These are phyloP conservation scores for Hymenoscyphus repandus DNA, from an alignment of 2,329 filamentous ascomycete species.

Conservation along the genomic window DNA sequence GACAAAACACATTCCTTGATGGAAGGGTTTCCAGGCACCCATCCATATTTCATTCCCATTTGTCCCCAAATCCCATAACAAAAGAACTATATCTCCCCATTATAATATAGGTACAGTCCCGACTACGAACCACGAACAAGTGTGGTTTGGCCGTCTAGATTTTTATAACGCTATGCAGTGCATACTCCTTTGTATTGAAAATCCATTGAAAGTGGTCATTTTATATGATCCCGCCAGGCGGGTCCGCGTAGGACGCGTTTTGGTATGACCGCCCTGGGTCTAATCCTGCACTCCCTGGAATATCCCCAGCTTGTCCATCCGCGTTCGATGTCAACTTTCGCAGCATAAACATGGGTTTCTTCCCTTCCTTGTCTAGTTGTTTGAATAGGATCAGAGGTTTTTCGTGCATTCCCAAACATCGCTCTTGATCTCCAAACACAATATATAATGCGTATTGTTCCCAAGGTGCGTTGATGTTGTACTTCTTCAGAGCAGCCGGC, in stretches of 20 bases:
- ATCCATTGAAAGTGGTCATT: not conserved
- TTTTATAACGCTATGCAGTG: not conserved
- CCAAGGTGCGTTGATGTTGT: conserved; percentile 97
- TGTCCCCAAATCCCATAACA: no score
- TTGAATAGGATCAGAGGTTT: conserved; percentile 96
- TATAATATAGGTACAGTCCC: no score
- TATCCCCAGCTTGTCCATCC: conserved; percentile 41
- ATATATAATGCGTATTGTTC: conserved; percentile 97
- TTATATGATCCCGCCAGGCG: conserved; percentile 32
- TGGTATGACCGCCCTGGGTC: conserved; percentile 15
- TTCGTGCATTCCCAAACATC: conserved; percentile 85
- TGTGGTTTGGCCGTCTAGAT: no score
- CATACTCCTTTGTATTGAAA: conserved; percentile 5
- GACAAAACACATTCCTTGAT: no score
- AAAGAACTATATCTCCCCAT: no score
- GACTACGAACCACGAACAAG: no score
- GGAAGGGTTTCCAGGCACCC: no score
- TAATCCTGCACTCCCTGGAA: conserved; percentile 28
- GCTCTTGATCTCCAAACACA: conserved; percentile 96
- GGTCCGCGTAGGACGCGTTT: conserved; percentile 22
- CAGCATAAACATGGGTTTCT: conserved; percentile 99
- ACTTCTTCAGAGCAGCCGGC: conserved; percentile 91
- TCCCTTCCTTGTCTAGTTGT: conserved; percentile 91
- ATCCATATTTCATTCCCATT: no score
- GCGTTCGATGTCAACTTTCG: conserved; percentile 38